phyloP scores from a whole-genome alignment of 257 asterid species.

The Fraxinus excelsior region DNA sequence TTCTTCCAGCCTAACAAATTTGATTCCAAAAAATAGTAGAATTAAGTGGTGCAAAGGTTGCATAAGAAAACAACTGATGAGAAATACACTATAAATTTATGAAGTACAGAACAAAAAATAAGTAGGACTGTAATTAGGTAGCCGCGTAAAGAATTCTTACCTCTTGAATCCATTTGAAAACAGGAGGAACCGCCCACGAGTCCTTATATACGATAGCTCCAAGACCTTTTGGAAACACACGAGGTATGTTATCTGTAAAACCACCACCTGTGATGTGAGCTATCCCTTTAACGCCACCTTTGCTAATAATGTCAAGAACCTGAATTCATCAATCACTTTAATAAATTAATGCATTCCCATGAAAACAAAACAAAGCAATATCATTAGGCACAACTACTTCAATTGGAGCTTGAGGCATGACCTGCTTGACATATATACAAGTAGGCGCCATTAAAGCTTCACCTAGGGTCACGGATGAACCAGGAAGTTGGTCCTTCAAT shows the following conservation, averaged over 20 bases:
- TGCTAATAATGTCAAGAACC: constrained; percentile 82
- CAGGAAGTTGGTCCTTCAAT: constrained; percentile 68
- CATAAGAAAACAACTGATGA: not conserved
- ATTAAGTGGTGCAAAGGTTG: not conserved
- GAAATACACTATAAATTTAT: not conserved
- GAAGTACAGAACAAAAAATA: not conserved
- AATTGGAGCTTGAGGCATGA: constrained; percentile 22
- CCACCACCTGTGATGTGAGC: constrained; percentile 99
- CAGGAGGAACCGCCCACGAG: constrained; percentile 80
- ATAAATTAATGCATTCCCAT: not conserved
- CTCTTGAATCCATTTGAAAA: constrained; percentile 94
- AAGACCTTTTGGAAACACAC: constrained; percentile 83
- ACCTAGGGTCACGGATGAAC: constrained; percentile 58
- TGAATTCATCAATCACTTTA: constrained; percentile 20
- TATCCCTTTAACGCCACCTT: constrained; percentile 94
- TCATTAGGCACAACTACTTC: not conserved
- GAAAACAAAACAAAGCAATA: constrained; percentile 6
- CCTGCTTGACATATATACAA: constrained; percentile 89
- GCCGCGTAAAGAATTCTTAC: constrained; percentile 32
- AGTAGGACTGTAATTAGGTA: not conserved
- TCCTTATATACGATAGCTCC: constrained; percentile 69
- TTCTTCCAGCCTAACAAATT: constrained; percentile 63
- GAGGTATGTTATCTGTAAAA: constrained; percentile 92
- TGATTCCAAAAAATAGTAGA: not conserved
- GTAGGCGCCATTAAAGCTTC: constrained; percentile 97